Percentiles rank a stretch among this genome's conserved stretches.
These are phyloP conservation scores for Beauveria australis DNA, from an alignment of 2,329 filamentous ascomycete species.

Conservation along the genomic window DNA sequence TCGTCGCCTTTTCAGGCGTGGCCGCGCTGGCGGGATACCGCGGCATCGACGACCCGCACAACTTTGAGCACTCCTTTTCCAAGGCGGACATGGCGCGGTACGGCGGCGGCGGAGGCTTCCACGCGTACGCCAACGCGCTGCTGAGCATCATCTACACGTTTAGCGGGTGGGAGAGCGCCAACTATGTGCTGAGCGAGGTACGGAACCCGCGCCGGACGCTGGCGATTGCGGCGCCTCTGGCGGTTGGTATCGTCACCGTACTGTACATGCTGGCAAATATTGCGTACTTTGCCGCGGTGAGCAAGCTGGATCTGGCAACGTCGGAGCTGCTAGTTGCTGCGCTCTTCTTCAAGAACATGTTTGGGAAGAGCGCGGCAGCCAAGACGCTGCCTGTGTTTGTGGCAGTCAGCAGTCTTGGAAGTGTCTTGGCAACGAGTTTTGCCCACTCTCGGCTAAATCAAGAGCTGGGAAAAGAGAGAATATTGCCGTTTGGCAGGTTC, in stretches of 20 bases:
- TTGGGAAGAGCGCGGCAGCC: slow-evolving; percentile 45
- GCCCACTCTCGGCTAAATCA: slow-evolving; percentile 52
- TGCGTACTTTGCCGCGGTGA: slow-evolving; percentile 56
- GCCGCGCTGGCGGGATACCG: slow-evolving; percentile 45
- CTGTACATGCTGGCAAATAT: slow-evolving; percentile 58
- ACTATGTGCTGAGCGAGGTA: slow-evolving; percentile 52
- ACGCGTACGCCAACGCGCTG: slow-evolving; percentile 48
- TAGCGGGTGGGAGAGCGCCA: slow-evolving; percentile 57
- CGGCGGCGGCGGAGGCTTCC: slow-evolving; percentile 39
- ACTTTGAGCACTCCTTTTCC: slow-evolving; percentile 48
- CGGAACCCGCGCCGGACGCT: slow-evolving; percentile 47
- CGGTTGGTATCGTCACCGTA: slow-evolving; percentile 49
- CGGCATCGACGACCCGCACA: slow-evolving; percentile 40
- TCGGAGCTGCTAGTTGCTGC: slow-evolving; percentile 54
- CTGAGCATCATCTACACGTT: slow-evolving; percentile 53
- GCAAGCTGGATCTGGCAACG: slow-evolving; percentile 47
- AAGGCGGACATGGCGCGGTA: slow-evolving; percentile 36
- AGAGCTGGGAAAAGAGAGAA: slow-evolving; percentile 61
- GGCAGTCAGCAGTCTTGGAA: slow-evolving; percentile 52
- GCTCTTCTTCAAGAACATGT: slow-evolving; percentile 54
- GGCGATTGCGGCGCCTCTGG: slow-evolving; percentile 47
- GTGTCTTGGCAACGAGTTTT: slow-evolving; percentile 54
- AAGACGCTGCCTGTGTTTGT: slow-evolving; percentile 47
- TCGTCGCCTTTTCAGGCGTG: slow-evolving; percentile 55
- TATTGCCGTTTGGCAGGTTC: slow-evolving; percentile 57